Conservation (phyloP, 257 asterid species). For the Solanum lycopersicoides region DNA sequence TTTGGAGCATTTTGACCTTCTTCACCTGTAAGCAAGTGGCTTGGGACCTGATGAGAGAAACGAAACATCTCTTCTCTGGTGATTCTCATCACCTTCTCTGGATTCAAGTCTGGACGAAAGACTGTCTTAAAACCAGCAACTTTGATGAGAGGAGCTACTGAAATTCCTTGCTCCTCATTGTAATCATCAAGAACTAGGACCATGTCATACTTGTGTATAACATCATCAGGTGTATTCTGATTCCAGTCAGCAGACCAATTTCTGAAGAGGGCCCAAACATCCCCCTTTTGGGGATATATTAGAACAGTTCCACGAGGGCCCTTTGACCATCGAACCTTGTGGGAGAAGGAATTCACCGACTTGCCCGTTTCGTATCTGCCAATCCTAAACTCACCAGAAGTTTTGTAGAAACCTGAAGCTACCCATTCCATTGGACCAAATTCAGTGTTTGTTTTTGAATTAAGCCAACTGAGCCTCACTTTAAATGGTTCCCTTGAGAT, state of each 20-base stretch:
- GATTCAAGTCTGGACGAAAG: constrained; percentile 5
- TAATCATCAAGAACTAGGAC: constrained; percentile 15
- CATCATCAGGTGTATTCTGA: constrained; percentile 17
- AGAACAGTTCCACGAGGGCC: constrained; percentile 15
- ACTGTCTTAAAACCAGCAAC: constrained; percentile 16
- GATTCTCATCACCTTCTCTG: not conserved
- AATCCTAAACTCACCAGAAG: constrained; percentile 22
- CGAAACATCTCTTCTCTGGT: constrained; percentile 28
- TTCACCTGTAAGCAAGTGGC: constrained; percentile 17
- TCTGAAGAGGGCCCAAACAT: constrained; percentile 20
- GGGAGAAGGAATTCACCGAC: constrained; percentile 18
- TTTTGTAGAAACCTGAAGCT: constrained; percentile 20
- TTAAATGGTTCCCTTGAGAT: constrained; percentile 17
- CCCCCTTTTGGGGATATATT: constrained; percentile 16
- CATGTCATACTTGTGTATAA: constrained; percentile 24
- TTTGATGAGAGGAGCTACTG: constrained; percentile 19
- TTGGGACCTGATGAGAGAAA: constrained; percentile 24
- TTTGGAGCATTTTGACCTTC: constrained; percentile 19
- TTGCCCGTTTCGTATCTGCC: constrained; percentile 8
- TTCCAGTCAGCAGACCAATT: constrained; percentile 23
- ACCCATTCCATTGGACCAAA: constrained; percentile 18
- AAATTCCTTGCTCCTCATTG: constrained; percentile 14
- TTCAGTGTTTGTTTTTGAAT: constrained; percentile 19
- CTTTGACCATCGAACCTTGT: constrained; percentile 18
- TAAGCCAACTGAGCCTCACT: constrained; percentile 23